A percentile compares a stretch with the other conserved stretches of the same genome.
These are phyloP conservation scores for Trametes sanguinea DNA, from an alignment of 768 basidiomycete species.

Conservation along the genomic window DNA sequence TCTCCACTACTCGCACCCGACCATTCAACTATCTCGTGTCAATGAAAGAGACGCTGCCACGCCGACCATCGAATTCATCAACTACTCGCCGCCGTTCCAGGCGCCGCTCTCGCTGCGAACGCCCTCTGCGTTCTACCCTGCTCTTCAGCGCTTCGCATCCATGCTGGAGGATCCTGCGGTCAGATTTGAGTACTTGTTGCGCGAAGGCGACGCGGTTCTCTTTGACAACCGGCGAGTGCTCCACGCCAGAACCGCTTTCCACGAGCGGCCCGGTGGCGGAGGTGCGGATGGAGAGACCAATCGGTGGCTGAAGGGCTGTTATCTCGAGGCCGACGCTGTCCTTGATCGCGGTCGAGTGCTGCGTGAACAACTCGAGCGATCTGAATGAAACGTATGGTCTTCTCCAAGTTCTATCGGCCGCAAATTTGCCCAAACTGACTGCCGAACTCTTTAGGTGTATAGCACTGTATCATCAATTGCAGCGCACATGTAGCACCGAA, in stretches of 20 bases:
- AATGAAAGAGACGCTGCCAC: neutral
- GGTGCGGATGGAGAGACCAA: conserved; percentile 45
- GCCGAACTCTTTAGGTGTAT: neutral
- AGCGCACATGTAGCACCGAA: no score
- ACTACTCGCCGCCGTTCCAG: conserved; percentile 96
- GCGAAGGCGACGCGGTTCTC: conserved; percentile 82
- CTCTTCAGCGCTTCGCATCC: conserved; percentile 60
- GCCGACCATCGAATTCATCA: conserved; percentile 60
- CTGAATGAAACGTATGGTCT: neutral
- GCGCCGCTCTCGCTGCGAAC: conserved; percentile 66
- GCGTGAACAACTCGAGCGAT: conserved; percentile 26
- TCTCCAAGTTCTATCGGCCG: neutral
- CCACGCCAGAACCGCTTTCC: conserved; percentile 84
- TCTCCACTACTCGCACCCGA: conserved; percentile 69
- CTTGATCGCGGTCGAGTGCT: conserved; percentile 62
- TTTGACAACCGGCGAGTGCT: conserved; percentile 93
- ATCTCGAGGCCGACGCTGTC: conserved; percentile 66
- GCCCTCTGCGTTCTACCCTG: conserved; percentile 57
- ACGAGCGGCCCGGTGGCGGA: conserved; percentile 46
- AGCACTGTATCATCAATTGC: no score
- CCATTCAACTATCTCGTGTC: conserved; percentile 59
- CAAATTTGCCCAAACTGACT: neutral
- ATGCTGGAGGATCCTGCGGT: conserved; percentile 54
- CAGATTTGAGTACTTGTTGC: conserved; percentile 63
- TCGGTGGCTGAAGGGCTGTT: conserved; percentile 92